These are phyloP conservation scores for Moesziomyces sp. DNA, from an alignment of 1,284 basidiomycete species.

Conservation along the genomic window DNA sequence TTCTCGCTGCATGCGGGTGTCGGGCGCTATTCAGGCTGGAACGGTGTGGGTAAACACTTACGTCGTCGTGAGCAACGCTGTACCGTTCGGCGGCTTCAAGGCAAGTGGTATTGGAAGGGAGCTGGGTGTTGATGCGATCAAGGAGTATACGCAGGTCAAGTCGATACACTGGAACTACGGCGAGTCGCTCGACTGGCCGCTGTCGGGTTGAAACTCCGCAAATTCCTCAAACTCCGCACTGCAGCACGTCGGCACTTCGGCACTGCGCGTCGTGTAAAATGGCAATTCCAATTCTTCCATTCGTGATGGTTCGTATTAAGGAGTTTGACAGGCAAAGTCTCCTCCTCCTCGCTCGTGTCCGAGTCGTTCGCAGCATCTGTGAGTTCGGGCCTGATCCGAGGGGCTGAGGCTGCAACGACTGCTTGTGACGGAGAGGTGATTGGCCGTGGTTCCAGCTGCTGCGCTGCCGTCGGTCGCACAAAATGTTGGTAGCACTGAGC, in stretches of 20 bases:
- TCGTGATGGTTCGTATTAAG: neutral
- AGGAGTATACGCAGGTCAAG: slow-evolving; percentile 84
- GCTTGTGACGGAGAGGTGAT: too few relatives aligned
- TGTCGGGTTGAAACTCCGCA: slow-evolving; percentile 11
- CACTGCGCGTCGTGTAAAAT: neutral
- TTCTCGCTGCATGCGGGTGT: slow-evolving; percentile 77
- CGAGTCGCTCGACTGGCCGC: slow-evolving; percentile 35
- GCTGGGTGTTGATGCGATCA: slow-evolving; percentile 59
- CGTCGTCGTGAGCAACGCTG: slow-evolving; percentile 43
- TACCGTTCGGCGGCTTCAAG: slow-evolving; percentile 56
- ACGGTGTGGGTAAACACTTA: slow-evolving; percentile 79
- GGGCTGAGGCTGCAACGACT: too few relatives aligned
- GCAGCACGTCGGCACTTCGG: neutral
- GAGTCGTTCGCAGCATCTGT: too few relatives aligned
- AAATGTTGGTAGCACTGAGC: too few relatives aligned
- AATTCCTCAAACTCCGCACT: neutral
- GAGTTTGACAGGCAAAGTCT: too few relatives aligned
- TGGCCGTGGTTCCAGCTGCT: too few relatives aligned
- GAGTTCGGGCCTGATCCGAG: too few relatives aligned
- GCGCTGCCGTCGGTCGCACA: too few relatives aligned
- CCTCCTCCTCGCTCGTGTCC: too few relatives aligned
- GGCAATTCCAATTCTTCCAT: neutral
- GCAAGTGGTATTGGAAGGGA: slow-evolving; percentile 56
- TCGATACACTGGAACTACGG: slow-evolving; percentile 78
- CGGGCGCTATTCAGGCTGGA: slow-evolving; percentile 82